Percentiles rank a stretch among this genome's conserved stretches.
Evolutionary conservation across 768 basidiomycete genomes (phyloP).

Genomic region (Suillus plorans): DNA sequence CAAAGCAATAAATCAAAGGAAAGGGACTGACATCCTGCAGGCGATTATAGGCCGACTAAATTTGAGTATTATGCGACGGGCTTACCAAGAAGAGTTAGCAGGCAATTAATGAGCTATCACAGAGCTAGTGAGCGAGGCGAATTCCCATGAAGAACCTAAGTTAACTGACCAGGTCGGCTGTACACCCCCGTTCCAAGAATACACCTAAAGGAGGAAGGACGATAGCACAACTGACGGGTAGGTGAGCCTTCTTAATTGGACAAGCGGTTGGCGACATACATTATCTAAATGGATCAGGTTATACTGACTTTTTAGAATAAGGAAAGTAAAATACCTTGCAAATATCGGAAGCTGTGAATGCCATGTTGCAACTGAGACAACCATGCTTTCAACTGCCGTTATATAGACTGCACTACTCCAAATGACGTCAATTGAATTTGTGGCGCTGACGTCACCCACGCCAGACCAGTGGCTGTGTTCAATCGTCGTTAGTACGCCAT

Average conservation of each 20-base stretch:
- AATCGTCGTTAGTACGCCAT: too few relatives aligned
- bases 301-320: background rate
- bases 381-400: background rate
- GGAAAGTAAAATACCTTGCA: constrained; percentile 62
- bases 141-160: background rate
- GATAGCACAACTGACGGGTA: constrained; percentile 53
- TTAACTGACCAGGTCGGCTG: constrained; percentile 64
- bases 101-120: constrained; percentile 64
- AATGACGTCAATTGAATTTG: constrained; percentile 28
- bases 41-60: background rate
- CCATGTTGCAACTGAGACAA: constrained; percentile 39
- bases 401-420: background rate
- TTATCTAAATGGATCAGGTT: constrained; percentile 35
- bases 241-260: constrained; percentile 13
- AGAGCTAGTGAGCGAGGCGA: background rate
- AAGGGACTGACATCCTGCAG: constrained; percentile 52
- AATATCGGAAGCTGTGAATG: constrained; percentile 72
- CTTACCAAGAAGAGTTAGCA: constrained; percentile 72
- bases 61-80: background rate
- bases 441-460: constrained; percentile 8
- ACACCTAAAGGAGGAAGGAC: constrained; percentile 83
- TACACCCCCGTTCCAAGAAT: constrained; percentile 85
- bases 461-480: background rate
- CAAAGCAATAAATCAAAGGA: background rate
- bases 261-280: constrained; percentile 31